A percentile compares a stretch with the other conserved stretches of the same genome.
Conservation (phyloP, 495 filamentous ascomycete species). For the Hyphodiscus hymeniophilus region DNA sequence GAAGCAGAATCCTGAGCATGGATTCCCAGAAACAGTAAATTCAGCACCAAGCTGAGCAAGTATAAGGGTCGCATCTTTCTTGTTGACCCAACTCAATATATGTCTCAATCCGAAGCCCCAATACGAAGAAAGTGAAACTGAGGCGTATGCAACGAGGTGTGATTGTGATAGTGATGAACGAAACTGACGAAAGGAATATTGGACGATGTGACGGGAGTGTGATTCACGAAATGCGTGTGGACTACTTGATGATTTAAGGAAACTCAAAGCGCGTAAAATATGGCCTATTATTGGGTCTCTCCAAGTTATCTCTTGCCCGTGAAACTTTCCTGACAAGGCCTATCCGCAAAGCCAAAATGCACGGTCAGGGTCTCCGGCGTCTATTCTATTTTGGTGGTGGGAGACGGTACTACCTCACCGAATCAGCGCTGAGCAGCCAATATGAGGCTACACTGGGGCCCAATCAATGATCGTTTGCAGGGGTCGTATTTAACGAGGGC, state of each 20-base stretch:
- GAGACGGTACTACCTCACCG: too few relatives aligned
- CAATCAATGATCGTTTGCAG: neutral
- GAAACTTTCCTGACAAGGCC: constrained; percentile 16
- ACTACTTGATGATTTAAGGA: constrained; percentile 9
- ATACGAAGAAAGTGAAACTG: constrained; percentile 2
- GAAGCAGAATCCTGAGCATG: constrained; percentile 13
- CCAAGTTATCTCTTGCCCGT: constrained; percentile 1
- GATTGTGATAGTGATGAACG: neutral
- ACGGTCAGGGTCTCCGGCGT: too few relatives aligned
- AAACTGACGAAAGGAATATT: neutral
- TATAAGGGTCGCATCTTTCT: constrained; percentile 14
- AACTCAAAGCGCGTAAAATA: constrained; percentile 13
- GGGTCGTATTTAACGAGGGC: constrained; percentile 3
- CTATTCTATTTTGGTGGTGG: too few relatives aligned
- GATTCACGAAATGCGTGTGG: constrained; percentile 1
- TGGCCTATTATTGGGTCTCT: constrained; percentile 17
- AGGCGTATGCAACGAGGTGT: constrained; percentile 5
- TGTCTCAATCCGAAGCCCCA: neutral
- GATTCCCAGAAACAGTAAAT: constrained; percentile 7
- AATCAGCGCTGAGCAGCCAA: too few relatives aligned
- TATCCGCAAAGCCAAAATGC: too few relatives aligned
- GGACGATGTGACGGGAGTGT: neutral
- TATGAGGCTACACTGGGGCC: too few relatives aligned
- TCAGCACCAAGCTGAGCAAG: constrained; percentile 19
- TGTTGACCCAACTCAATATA: neutral